Percentiles rank a stretch among this genome's conserved stretches.
Evolutionary conservation across 2,329 filamentous ascomycete species (phyloP).

Genomic region (Colletotrichum camelliae): DNA sequence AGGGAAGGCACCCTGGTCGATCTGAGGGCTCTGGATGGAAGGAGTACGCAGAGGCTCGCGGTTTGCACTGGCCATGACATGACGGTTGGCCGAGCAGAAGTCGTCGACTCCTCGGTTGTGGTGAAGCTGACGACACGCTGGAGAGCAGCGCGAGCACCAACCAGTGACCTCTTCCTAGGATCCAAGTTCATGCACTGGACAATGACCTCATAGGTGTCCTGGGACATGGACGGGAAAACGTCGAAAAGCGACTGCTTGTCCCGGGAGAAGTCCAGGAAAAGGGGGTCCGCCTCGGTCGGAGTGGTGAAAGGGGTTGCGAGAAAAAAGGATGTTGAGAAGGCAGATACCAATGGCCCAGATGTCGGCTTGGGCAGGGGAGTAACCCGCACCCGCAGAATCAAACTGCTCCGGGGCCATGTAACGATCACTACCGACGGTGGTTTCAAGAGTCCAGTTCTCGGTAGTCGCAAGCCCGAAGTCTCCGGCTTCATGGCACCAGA

Average conservation of each 20-base stretch:
- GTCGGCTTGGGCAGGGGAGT: slow-evolving; percentile 91
- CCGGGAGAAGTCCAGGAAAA: slow-evolving; percentile 91
- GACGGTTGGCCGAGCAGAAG: slow-evolving; percentile 84
- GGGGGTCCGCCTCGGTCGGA: slow-evolving; percentile 85
- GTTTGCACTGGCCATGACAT: slow-evolving; percentile 82
- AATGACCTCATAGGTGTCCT: slow-evolving; percentile 96
- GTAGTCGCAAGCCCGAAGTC: slow-evolving; percentile 94
- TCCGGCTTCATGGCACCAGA: slow-evolving; percentile 89
- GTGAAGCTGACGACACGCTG: slow-evolving; percentile 88
- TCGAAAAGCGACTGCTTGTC: slow-evolving; percentile 97
- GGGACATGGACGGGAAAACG: slow-evolving; percentile 97
- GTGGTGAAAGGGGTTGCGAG: slow-evolving; percentile 95
- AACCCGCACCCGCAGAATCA: slow-evolving; percentile 84
- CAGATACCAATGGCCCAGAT: slow-evolving; percentile 98
- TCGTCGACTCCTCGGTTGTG: slow-evolving; percentile 94
- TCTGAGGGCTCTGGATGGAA: slow-evolving; percentile 85
- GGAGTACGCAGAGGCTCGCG: slow-evolving; percentile 95
- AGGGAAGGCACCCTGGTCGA: slow-evolving; percentile 86
- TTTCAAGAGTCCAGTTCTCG: slow-evolving; percentile 89
- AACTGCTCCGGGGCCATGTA: slow-evolving; percentile 99
- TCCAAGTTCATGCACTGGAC: slow-evolving; percentile 90
- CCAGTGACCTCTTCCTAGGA: slow-evolving; percentile 84
- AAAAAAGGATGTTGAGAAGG: slow-evolving; percentile 94
- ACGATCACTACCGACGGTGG: slow-evolving; percentile 93
- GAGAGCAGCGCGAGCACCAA: slow-evolving; percentile 78